These are phyloP conservation scores for Waitea zeae DNA, from an alignment of 1,284 basidiomycete species.

Conservation along the genomic window DNA sequence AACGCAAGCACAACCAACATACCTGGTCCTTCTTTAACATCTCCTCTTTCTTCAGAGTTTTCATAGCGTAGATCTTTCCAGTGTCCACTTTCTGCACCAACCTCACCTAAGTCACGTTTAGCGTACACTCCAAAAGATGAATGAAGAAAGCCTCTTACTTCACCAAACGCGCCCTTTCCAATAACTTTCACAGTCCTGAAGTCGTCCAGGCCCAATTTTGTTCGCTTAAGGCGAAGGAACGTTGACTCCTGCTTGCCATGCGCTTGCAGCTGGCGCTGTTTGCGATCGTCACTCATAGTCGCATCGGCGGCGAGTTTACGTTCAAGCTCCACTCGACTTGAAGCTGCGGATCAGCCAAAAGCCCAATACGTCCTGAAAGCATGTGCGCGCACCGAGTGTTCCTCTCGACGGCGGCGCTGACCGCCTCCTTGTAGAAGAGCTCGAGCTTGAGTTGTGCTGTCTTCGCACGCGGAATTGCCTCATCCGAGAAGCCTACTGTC, in stretches of 20 bases:
- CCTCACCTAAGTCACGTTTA: slow-evolving; percentile 44
- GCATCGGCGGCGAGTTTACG: slow-evolving; percentile 67
- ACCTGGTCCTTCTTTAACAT: slow-evolving; percentile 99
- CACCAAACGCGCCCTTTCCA: slow-evolving; percentile 97
- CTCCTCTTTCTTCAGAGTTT: slow-evolving; percentile 92
- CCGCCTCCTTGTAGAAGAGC: slow-evolving; percentile 93
- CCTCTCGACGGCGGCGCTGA: slow-evolving; percentile 74
- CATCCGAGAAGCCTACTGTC: slow-evolving; percentile 70
- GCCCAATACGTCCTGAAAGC: slow-evolving; percentile 5
- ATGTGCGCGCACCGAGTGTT: slow-evolving; percentile 32
- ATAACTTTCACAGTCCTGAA: slow-evolving; percentile 98
- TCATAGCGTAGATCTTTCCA: slow-evolving; percentile 98
- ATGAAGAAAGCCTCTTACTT: slow-evolving; percentile 28
- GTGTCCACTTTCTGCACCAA: slow-evolving; percentile 96
- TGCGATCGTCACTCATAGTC: slow-evolving; percentile 64
- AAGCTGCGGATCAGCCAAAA: slow-evolving; percentile 6
- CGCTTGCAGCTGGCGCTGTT: slow-evolving; percentile 81
- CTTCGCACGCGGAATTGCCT: slow-evolving; percentile 83
- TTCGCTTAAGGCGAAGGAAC: slow-evolving; percentile 80
- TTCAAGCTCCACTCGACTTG: slow-evolving; percentile 84
- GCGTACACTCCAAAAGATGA: background rate
- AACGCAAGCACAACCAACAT: slow-evolving; percentile 11
- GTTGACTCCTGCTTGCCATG: slow-evolving; percentile 86
- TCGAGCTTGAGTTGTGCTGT: slow-evolving; percentile 95
- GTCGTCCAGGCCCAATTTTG: slow-evolving; percentile 84